A percentile compares a stretch with the other conserved stretches of the same genome.
Conservation (phyloP, 257 asterid species). For the Sherardia arvensis region DNA sequence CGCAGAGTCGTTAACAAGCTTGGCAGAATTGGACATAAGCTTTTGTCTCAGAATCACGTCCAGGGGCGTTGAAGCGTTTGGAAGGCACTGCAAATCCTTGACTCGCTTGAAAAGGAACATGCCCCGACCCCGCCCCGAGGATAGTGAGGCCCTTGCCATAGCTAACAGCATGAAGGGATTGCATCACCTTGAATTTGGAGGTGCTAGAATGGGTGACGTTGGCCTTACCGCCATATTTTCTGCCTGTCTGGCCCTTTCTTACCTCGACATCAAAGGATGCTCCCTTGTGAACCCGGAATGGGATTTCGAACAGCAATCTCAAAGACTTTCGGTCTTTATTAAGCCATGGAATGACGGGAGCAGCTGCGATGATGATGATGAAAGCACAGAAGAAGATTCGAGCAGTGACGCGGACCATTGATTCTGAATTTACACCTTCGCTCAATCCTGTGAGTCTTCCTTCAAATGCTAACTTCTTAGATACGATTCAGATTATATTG, state of each 20-base stretch:
- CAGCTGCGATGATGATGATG: background rate
- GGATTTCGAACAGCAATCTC: background rate
- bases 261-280: background rate
- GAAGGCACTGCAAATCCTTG: constrained; percentile 15
- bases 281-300: background rate
- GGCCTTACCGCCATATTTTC: background rate
- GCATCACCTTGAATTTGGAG: background rate
- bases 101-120: constrained; percentile 8
- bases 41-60: constrained; percentile 15
- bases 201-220: background rate
- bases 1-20: no score
- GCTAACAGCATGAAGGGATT: background rate
- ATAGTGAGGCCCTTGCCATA: background rate
- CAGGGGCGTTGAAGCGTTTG: constrained; percentile 21
- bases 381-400: background rate
- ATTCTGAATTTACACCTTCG: background rate
- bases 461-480: background rate
- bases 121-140: background rate
- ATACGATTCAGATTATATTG: background rate
- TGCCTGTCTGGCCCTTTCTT: background rate
- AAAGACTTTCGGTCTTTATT: no score
- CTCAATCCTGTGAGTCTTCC: background rate
- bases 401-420: background rate
- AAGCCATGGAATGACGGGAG: background rate
- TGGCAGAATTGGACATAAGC: constrained; percentile 13